Conservation (phyloP, 345 rosid genomes). For the Lagerstroemia speciosa region DNA sequence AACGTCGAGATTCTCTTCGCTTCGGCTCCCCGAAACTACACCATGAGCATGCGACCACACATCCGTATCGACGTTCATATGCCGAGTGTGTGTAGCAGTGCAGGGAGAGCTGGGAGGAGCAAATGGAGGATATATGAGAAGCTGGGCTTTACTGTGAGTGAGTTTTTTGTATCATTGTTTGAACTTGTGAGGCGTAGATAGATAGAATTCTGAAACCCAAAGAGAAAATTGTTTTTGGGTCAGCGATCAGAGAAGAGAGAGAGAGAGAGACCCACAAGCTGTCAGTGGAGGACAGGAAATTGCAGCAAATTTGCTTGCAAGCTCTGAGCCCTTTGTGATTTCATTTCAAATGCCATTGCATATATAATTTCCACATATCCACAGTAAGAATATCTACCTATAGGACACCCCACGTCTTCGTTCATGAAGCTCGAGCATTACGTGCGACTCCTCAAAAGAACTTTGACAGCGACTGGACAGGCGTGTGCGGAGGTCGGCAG, state of each 20-base stretch:
- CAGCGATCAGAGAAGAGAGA: not conserved
- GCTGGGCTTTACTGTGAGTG: not conserved
- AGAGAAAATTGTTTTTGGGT: not conserved
- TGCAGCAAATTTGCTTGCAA: conserved; percentile 1
- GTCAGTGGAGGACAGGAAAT: not conserved
- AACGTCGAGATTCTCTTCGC: not conserved
- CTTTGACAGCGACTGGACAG: too few relatives aligned
- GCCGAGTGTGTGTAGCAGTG: not conserved
- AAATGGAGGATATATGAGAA: not conserved
- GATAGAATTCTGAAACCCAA: not conserved
- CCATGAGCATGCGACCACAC: not conserved
- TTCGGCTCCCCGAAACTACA: not conserved
- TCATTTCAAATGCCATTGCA: conserved; percentile 1
- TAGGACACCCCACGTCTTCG: too few relatives aligned
- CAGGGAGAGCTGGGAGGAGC: not conserved
- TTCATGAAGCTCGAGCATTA: too few relatives aligned
- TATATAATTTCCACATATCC: conserved; percentile 3
- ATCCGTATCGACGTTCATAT: not conserved
- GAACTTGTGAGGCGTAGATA: not conserved
- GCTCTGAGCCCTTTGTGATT: not conserved
- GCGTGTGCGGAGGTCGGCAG: not conserved
- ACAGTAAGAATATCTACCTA: too few relatives aligned
- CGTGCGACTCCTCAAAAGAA: too few relatives aligned
- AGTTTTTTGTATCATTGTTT: not conserved
- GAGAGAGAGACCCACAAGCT: not conserved